Evolutionary conservation across 1,139 yeast genomes (phyloP).

Genomic region (Lodderomyces margitis): DNA sequence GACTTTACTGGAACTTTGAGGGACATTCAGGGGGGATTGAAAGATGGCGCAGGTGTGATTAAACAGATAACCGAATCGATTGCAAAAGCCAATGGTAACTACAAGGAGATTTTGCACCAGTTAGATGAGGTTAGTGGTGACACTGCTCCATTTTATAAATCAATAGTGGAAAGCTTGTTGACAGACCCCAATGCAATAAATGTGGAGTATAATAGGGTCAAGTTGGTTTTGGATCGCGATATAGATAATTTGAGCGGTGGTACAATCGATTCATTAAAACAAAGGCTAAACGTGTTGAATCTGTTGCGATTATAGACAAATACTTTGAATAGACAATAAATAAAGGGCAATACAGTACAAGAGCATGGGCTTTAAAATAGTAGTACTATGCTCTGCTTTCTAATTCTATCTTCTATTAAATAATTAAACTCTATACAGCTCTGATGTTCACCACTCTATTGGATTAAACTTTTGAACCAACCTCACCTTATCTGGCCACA

Average conservation of each 20-base stretch:
- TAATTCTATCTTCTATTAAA: slow-evolving; percentile 2
- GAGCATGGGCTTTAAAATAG: no score
- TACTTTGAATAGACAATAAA: not conserved
- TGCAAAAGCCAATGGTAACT: slow-evolving; percentile 3
- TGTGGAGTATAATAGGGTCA: slow-evolving; percentile 52
- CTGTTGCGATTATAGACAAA: slow-evolving; percentile 22
- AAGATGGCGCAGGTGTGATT: slow-evolving; percentile 55
- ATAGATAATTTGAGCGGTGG: slow-evolving; percentile 31
- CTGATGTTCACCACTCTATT: slow-evolving; percentile 53
- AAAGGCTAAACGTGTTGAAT: slow-evolving; percentile 48
- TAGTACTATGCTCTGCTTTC: no score
- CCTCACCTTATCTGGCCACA: slow-evolving; percentile 72
- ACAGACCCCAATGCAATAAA: not conserved
- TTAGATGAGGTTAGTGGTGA: slow-evolving; percentile 12
- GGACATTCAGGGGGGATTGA: slow-evolving; percentile 47
- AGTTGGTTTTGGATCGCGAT: slow-evolving; percentile 39
- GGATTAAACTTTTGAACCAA: slow-evolving; percentile 54
- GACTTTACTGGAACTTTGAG: slow-evolving; percentile 52
- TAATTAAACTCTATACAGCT: not conserved
- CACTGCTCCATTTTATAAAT: slow-evolving; percentile 2
- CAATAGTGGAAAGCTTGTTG: slow-evolving; percentile 4
- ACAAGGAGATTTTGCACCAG: slow-evolving; percentile 11
- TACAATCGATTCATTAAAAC: slow-evolving; percentile 44
- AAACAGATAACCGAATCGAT: slow-evolving; percentile 22
- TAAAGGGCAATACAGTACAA: not conserved